Evolutionary conservation across 495 filamentous ascomycete species (phyloP).

Genomic region (Penicillium paradoxum): DNA sequence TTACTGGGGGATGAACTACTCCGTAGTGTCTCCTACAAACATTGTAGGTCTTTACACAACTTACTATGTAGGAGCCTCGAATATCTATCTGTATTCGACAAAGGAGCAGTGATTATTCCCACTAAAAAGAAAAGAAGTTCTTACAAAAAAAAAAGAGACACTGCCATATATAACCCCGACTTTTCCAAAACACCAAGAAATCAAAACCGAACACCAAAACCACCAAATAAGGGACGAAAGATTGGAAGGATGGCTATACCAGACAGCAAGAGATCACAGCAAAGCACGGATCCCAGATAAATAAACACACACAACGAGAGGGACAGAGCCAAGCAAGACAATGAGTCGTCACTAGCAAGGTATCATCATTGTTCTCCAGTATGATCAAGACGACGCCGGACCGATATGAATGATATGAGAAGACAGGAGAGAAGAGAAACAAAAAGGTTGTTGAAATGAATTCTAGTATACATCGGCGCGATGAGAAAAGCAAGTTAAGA

Average conservation of each 20-base stretch:
- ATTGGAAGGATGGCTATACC: neutral
- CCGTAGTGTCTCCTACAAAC: no score
- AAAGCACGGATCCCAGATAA: constrained; percentile 8
- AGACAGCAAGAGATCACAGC: neutral
- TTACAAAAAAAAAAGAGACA: constrained; percentile 3
- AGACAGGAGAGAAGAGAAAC: constrained; percentile 7
- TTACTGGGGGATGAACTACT: no score
- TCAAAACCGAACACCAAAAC: neutral
- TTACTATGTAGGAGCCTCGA: neutral
- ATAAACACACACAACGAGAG: neutral
- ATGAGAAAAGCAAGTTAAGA: constrained; percentile 13
- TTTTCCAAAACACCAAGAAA: constrained; percentile 18
- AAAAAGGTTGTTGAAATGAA: neutral
- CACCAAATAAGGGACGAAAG: neutral
- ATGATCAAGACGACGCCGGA: constrained; percentile 22
- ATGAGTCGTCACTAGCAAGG: neutral
- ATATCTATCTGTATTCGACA: neutral
- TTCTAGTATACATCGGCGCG: constrained; percentile 25
- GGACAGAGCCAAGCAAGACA: neutral
- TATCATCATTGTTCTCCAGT: constrained; percentile 11
- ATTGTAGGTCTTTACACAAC: no score
- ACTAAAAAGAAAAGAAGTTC: constrained; percentile 1
- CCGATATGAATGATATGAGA: constrained; percentile 12
- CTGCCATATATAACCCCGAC: constrained; percentile 7
- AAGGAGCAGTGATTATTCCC: constrained; percentile 12